Base-by-base conservation (phyloP, 345 rosid genomes). In the Hibiscus mutabilis region DNA sequence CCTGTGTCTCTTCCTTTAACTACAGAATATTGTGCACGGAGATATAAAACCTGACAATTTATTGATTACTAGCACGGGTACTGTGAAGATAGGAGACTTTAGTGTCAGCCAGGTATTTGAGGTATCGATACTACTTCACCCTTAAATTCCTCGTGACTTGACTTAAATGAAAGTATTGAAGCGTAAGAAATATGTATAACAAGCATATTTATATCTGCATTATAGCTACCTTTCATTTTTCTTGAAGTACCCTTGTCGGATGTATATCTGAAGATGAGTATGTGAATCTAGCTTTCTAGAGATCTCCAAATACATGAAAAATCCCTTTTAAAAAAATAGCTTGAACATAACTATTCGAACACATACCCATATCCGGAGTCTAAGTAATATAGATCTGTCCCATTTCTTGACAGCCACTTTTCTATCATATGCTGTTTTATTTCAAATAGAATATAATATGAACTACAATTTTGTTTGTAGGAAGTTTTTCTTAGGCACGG, bases 1-100 rank as follows among this genome's bases (percentile, higher is more conserved):
- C 56, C 69, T 66, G 37, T 76, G 55, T 73, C 33, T 21, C 22
- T 64, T 62, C n/a, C 31, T 40, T 65, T 14, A 24, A 59, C 52
- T 82, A 70, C 90, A 95, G 98, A 88, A 91, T 76, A 80, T 95
- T 68, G 89, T 95, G 78, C 99, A 95, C 75, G 98, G 98, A 69
- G 99, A 95, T 75, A 95, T 95, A 70, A 95, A 92, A 75, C 99
- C 99, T n/a, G 99, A 95, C 80, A 95, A 95, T 80, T 70, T 95
- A 58, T 85, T 91, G 82, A 95, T 95, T 73, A 88, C 97, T 67
- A 56, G 82, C 62, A 76, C 79, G 37, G 98, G 98, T 55, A 84
- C 65, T 0, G 94, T 95, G 86, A 95, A 95, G 85, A 90, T 95
- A 46, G 98, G 91, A 79, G 99, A 95, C 81, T 95, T 90, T 83